A percentile compares a stretch with the other conserved stretches of the same genome.
These are phyloP conservation scores for Acacia confusa DNA, from an alignment of 306 rosid species.

Conservation along the genomic window DNA sequence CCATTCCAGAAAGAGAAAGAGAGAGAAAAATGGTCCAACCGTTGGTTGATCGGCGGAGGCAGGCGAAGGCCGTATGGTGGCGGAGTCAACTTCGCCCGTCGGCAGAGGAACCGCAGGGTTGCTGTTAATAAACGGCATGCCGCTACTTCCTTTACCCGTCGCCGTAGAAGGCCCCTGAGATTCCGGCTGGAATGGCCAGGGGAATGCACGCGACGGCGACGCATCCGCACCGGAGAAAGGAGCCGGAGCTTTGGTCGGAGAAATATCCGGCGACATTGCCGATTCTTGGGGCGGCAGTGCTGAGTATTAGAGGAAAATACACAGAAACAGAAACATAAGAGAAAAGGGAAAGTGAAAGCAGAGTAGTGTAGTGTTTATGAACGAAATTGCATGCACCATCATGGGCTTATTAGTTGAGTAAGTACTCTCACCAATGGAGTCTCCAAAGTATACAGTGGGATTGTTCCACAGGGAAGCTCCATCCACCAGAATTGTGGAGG, in stretches of 20 bases:
- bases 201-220: constrained; percentile 58
- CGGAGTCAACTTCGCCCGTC: constrained; percentile 90
- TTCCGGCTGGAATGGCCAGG: constrained; percentile 80
- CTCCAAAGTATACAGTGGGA: constrained; percentile 70
- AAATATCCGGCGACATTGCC: not conserved
- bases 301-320: not conserved
- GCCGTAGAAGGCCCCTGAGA: constrained; percentile 47
- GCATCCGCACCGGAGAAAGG: constrained; percentile 64
- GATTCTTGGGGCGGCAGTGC: constrained; percentile 20
- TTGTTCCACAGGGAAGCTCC: constrained; percentile 81
- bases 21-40: constrained; percentile 36
- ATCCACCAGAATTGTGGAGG: constrained; percentile 62
- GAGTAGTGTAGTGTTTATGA: constrained; percentile 17
- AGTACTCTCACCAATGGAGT: constrained; percentile 75
- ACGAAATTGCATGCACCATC: not conserved
- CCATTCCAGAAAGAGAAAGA: not conserved
- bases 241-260: constrained; percentile 27
- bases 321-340: not conserved
- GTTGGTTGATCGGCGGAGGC: constrained; percentile 55
- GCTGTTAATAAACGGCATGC: constrained; percentile 86
- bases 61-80: constrained; percentile 73
- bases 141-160: constrained; percentile 35
- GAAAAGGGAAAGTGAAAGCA: constrained; percentile 26
- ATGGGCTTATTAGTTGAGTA: not conserved
- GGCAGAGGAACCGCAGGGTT: constrained; percentile 97